Percentiles rank a stretch among this genome's conserved stretches.
Conservation (phyloP, 345 rosid genomes). For the Anastatica hierochuntica region DNA sequence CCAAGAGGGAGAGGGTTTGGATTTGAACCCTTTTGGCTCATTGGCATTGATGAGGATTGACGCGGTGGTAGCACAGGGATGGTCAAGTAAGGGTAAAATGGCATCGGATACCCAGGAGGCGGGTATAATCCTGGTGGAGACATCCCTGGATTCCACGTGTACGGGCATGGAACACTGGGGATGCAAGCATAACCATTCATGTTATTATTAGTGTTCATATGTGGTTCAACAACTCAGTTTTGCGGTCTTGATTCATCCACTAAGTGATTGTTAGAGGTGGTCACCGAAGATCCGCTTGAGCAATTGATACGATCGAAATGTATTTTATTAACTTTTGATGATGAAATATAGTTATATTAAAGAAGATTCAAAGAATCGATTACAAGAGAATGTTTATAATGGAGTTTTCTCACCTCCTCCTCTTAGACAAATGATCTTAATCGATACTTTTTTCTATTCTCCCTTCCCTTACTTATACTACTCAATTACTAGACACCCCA, state of each 20-base stretch:
- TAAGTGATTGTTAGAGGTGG: constrained; percentile 20
- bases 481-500: too few species aligned
- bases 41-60: constrained; percentile 28
- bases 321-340: too few species aligned
- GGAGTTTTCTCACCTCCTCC: too few species aligned
- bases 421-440: too few species aligned
- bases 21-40: constrained; percentile 26
- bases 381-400: too few species aligned
- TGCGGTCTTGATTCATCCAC: constrained; percentile 22
- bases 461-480: too few species aligned
- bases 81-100: constrained; percentile 65
- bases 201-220: constrained; percentile 11
- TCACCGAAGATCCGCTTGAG: constrained; percentile 44
- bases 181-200: constrained; percentile 47
- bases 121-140: constrained; percentile 52
- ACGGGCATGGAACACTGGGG: constrained; percentile 74
- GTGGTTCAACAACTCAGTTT: constrained; percentile 18
- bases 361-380: too few species aligned
- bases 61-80: constrained; percentile 45
- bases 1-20: constrained; percentile 46
- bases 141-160: constrained; percentile 51
- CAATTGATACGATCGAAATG: too few species aligned
- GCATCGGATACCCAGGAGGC: constrained; percentile 43
- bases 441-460: too few species aligned
- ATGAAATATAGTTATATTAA: too few species aligned